Evolutionary conservation across 768 basidiomycete genomes (phyloP), one percentile per base, ranked within the genome.

Genomic region (Auriscalpium orientale): DNA sequence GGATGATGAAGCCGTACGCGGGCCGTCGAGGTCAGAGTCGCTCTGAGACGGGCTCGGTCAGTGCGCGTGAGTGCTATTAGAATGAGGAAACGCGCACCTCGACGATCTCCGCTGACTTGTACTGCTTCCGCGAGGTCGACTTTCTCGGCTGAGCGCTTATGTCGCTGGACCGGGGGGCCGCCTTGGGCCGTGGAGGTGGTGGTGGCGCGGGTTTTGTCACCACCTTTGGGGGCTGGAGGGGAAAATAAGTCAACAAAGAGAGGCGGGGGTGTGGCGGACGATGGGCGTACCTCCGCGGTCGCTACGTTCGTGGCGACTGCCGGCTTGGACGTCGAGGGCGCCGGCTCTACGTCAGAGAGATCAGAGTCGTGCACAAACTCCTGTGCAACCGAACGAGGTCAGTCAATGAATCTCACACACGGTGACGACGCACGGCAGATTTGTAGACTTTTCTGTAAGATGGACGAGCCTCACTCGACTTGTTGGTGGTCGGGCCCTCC

Each of bases 351-450:
- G 46, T 52, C 57, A 20, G 8, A 11, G 28, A 28, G 28, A 20
- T 60, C 59, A 13, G 57, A 58, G 46, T 58, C 57, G 13, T 53
- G 43, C n/a, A 60, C 54, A 37, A 53, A 49, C 51, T 59, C 53
- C 59, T 60, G 51, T 21, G 22, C 13, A 43, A 7, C 15, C 15
- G 18, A 7, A 43, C 18, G 3, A 18, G 4, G 40, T 18, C 3
- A 43, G 40, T 3, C 15, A 43, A 18, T 43, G 40, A 1, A 43
- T 18, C 4, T 18, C 8, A 4, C 18, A 43, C 13, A 7, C 1
- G 3, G 48, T 10, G 46, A 11, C 18, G 36, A 16, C 21, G 33
- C 47, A 35, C 20, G 35, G 55, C 12, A 40, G n/a, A 21, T 50
- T 20, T 34, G 28, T 28, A 28, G 28, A 7, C 28, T 28, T 28